phyloP scores from a whole-genome alignment of 169 alveolate species.

The Plasmodium knowlesi region DNA sequence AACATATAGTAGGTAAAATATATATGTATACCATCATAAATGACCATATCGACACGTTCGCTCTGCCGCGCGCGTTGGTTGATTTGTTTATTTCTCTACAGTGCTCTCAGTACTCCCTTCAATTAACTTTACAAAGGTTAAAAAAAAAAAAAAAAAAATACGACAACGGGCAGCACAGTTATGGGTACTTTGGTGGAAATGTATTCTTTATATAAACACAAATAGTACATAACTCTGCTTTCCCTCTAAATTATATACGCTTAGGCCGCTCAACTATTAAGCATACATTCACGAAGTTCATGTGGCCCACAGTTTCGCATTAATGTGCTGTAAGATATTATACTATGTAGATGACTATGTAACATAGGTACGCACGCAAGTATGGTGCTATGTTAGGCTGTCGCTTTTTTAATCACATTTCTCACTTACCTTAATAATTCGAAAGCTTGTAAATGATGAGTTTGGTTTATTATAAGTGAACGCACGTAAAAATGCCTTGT shows the following conservation, averaged over 20 bases:
- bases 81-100: neutral
- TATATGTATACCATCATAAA: slow-evolving; percentile 2
- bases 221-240: neutral
- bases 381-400: neutral
- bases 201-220: neutral
- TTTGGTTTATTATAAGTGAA: neutral
- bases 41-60: neutral
- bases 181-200: neutral
- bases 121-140: neutral
- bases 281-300: neutral
- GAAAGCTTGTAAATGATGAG: neutral
- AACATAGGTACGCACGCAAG: neutral
- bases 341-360: neutral
- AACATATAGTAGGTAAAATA: neutral
- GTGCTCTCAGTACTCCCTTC: neutral
- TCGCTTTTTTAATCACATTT: neutral
- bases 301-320: neutral
- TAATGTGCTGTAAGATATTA: neutral
- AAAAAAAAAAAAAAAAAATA: neutral
- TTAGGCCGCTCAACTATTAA: neutral
- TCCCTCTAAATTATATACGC: neutral
- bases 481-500: neutral
- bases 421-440: neutral
- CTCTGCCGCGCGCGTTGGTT: neutral
- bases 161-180: neutral